Percentiles rank a stretch among this genome's conserved stretches.
Evolutionary conservation across 2,329 filamentous ascomycete species (phyloP).

Genomic region (Trichoderma oligosporum): DNA sequence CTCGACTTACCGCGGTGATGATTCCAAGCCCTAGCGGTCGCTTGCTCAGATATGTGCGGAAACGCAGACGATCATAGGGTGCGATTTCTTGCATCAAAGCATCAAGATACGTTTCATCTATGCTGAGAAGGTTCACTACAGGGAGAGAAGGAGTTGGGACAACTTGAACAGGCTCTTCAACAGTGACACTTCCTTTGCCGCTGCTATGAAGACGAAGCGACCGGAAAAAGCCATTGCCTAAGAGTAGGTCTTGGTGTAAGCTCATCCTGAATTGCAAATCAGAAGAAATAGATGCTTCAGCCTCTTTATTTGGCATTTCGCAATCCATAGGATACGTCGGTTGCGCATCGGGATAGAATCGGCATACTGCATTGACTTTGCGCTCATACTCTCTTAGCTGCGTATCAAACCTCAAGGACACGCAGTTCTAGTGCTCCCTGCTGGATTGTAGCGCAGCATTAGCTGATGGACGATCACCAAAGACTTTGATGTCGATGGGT

Average conservation of each 20-base stretch:
- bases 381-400: not conserved
- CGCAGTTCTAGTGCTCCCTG: not conserved
- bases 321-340: not conserved
- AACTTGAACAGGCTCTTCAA: not conserved
- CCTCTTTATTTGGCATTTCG: not conserved
- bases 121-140: constrained; percentile 7
- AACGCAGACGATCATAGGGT: constrained; percentile 9
- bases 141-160: too few relatives aligned
- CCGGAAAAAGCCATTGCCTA: constrained; percentile 10
- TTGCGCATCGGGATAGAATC: constrained; percentile 1
- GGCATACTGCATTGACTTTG: not conserved
- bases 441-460: not conserved
- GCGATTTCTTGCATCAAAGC: constrained; percentile 12
- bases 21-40: constrained; percentile 18
- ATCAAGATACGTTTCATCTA: not conserved
- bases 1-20: constrained; percentile 21
- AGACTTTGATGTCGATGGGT: not conserved
- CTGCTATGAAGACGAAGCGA: not conserved
- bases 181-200: not conserved
- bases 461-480: not conserved
- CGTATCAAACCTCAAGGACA: not conserved
- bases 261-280: not conserved
- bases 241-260: constrained; percentile 19
- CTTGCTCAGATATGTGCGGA: constrained; percentile 19
- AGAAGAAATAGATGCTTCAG: not conserved